phyloP scores from a whole-genome alignment of 805 yeast species.

The Myxozyma nipponensis region DNA sequence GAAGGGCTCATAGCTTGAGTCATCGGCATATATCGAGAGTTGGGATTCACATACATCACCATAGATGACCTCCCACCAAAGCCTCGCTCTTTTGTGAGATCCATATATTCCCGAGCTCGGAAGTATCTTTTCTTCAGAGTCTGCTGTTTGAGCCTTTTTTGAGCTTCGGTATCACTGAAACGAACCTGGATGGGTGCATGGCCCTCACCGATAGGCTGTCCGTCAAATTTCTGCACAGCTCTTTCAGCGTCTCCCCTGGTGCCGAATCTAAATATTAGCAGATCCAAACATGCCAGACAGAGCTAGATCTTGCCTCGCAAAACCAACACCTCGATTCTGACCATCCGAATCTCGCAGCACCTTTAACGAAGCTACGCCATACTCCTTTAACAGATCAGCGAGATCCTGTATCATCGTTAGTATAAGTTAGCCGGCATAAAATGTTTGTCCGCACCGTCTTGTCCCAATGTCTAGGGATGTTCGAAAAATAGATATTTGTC shows the following conservation, averaged over 20 bases:
- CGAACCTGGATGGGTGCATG: constrained; percentile 29
- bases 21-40: neutral
- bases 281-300: neutral
- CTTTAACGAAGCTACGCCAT: constrained; percentile 25
- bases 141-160: constrained; percentile 26
- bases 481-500: constrained; percentile 29
- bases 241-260: constrained; percentile 23
- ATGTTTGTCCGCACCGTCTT: constrained; percentile 17
- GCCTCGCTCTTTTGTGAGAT: constrained; percentile 25
- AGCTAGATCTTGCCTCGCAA: constrained; percentile 23
- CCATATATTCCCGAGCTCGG: constrained; percentile 30
- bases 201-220: constrained; percentile 25
- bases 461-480: constrained; percentile 29
- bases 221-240: constrained; percentile 23
- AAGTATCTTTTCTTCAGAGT: constrained; percentile 29
- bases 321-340: constrained; percentile 31
- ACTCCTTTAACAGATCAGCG: constrained; percentile 18
- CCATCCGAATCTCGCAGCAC: constrained; percentile 27
- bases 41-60: neutral
- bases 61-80: neutral
- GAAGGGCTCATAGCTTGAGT: neutral
- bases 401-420: constrained; percentile 17
- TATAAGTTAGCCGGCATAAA: neutral
- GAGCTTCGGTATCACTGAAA: constrained; percentile 31
- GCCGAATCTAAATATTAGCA: constrained; percentile 11